These are phyloP conservation scores for Ophiocordyceps polyrhachis-furcata DNA, from an alignment of 2,329 filamentous ascomycete species.

Conservation along the genomic window DNA sequence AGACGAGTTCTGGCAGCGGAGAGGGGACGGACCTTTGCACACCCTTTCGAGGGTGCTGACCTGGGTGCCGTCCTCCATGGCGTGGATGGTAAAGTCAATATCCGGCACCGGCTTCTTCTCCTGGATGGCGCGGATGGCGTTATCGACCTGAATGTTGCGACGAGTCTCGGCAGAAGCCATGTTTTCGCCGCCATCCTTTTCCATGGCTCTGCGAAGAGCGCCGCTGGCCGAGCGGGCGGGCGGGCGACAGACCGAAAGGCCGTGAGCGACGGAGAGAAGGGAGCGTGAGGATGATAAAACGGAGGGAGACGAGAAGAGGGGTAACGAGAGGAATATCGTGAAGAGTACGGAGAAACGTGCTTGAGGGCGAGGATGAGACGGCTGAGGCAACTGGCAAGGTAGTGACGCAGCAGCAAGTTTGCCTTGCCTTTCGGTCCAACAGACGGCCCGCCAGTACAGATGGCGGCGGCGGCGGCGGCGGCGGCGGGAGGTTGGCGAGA, in stretches of 20 bases:
- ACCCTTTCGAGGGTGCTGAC: constrained; percentile 92
- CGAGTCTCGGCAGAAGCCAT: constrained; percentile 20
- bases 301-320: background rate
- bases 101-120: constrained; percentile 92
- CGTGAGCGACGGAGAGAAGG: background rate
- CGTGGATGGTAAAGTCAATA: constrained; percentile 97
- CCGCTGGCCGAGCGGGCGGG: background rate
- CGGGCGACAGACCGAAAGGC: background rate
- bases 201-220: constrained; percentile 21
- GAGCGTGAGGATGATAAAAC: background rate
- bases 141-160: constrained; percentile 54
- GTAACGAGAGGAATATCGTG: no score
- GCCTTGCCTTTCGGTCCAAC: background rate
- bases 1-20: background rate
- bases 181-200: constrained; percentile 21
- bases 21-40: constrained; percentile 68
- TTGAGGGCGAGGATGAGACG: background rate
- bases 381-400: background rate
- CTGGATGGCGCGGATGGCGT: constrained; percentile 77
- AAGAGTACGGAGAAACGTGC: background rate
- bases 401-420: background rate
- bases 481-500: background rate
- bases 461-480: no score
- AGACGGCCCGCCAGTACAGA: background rate
- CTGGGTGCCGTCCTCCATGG: constrained; percentile 91